Evolutionary conservation across 2,329 filamentous ascomycete species (phyloP).

Genomic region (Aspergillus fumigatus): DNA sequence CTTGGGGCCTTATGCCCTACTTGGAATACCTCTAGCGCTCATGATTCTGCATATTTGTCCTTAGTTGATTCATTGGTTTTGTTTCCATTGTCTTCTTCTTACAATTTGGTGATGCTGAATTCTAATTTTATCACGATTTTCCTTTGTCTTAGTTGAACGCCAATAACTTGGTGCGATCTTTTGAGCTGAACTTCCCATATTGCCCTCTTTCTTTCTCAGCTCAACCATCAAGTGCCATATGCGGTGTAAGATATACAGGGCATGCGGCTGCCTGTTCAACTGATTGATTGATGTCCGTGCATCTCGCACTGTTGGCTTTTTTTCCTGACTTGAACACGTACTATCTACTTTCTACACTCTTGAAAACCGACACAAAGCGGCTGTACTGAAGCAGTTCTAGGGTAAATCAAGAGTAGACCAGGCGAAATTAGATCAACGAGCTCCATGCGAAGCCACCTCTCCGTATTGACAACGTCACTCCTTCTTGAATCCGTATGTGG

Average conservation of each 20-base stretch:
- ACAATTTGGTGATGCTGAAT: not conserved
- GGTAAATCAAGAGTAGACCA: not conserved
- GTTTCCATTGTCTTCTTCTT: conserved; percentile 1
- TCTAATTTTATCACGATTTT: not conserved
- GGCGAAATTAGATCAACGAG: not conserved
- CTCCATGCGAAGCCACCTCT: not conserved
- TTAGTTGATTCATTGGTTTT: conserved; percentile 1
- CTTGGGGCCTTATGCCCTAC: conserved; percentile 11
- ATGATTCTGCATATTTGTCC: conserved; percentile 17
- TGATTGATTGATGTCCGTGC: not conserved
- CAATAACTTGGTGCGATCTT: not conserved
- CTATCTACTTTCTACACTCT: not conserved
- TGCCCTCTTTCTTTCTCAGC: not conserved
- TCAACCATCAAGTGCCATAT: not conserved
- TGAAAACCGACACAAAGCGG: not conserved
- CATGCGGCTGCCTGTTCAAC: not conserved
- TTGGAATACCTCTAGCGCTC: conserved; percentile 18
- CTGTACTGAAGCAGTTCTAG: not conserved
- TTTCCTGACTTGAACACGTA: not conserved
- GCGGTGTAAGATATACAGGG: not conserved
- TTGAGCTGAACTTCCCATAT: not conserved
- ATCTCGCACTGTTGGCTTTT: not conserved
- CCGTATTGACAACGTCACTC: conserved; percentile 1
- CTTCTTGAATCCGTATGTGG: conserved; percentile 51
- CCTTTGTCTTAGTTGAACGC: not conserved